A percentile compares a stretch with the other conserved stretches of the same genome.
Evolutionary conservation across 2,329 filamentous ascomycete species (phyloP).

Genomic region (Talaromyces sp.): DNA sequence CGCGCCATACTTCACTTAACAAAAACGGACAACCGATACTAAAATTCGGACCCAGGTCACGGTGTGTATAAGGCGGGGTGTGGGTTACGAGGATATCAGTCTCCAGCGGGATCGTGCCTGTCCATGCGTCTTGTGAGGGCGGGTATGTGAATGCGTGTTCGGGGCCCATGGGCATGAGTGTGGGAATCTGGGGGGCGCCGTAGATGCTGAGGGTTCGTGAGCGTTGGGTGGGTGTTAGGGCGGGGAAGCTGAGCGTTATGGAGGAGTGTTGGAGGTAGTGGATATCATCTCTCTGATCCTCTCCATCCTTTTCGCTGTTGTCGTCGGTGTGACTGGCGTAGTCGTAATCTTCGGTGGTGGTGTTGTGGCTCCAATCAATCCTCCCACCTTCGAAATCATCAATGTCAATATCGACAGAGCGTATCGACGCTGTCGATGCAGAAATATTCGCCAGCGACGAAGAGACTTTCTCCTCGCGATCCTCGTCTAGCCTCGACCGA

Average conservation of each 20-base stretch:
- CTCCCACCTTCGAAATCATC: constrained; percentile 37
- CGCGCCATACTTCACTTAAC: constrained; percentile 69
- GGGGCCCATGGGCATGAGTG: constrained; percentile 61
- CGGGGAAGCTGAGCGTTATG: constrained; percentile 61
- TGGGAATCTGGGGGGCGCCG: constrained; percentile 76
- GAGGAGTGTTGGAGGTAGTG: constrained; percentile 73
- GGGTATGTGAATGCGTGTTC: constrained; percentile 78
- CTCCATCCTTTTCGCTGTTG: neutral
- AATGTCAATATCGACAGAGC: constrained; percentile 40
- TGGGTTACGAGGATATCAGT: constrained; percentile 81
- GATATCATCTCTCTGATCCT: constrained; percentile 39
- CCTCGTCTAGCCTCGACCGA: constrained; percentile 57
- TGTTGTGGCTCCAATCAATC: constrained; percentile 55
- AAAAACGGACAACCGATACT: constrained; percentile 70
- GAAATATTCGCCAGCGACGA: constrained; percentile 31
- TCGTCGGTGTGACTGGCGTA: neutral
- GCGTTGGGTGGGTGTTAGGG: constrained; percentile 47
- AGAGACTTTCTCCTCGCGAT: constrained; percentile 43
- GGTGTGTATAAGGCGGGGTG: constrained; percentile 71
- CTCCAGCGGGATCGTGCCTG: constrained; percentile 65
- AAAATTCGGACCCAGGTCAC: constrained; percentile 55
- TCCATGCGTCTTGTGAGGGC: constrained; percentile 66
- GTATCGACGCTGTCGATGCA: constrained; percentile 38
- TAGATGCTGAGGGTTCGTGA: constrained; percentile 68
- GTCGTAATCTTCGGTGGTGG: constrained; percentile 41